A percentile compares a stretch with the other conserved stretches of the same genome.
Conservation (phyloP, 2,329 filamentous ascomycete genomes). For the Ceratocystis diversiconidia region DNA sequence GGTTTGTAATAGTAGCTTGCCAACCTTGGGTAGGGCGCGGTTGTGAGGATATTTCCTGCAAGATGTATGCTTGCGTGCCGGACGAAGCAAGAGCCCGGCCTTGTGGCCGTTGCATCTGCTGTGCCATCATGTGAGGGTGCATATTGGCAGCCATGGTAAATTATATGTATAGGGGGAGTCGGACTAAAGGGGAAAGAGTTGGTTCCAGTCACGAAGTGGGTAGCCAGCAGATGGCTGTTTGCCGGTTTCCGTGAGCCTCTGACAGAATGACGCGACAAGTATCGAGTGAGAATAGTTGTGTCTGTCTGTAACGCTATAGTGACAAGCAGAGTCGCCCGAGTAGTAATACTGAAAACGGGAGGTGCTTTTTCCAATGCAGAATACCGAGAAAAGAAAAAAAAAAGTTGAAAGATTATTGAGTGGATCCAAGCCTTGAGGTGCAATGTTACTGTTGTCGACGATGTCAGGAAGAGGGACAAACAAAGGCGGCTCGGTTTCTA, state of each 20-base stretch:
- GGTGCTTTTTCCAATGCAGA: too few species aligned
- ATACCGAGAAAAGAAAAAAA: background rate
- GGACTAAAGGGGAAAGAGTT: background rate
- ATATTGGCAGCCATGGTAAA: constrained; percentile 45
- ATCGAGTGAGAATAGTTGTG: background rate
- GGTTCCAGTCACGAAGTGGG: background rate
- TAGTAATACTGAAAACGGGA: background rate
- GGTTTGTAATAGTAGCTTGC: constrained; percentile 28
- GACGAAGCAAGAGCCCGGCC: constrained; percentile 27
- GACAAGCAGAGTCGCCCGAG: background rate
- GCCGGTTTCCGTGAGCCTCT: background rate
- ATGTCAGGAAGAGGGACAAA: background rate
- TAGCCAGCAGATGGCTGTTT: background rate
- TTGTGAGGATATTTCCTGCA: constrained; percentile 28
- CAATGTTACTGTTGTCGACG: background rate
- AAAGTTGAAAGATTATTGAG: background rate
- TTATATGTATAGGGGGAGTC: background rate
- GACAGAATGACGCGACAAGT: background rate
- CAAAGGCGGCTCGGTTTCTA: background rate
- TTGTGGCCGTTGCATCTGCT: constrained; percentile 28
- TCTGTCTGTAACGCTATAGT: background rate
- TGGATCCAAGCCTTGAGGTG: background rate
- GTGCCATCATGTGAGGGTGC: constrained; percentile 39
- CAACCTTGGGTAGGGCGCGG: constrained; percentile 26
- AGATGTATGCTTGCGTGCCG: constrained; percentile 29